Evolutionary conservation across 192 early-diverging fungal species (phyloP).

Genomic region (Backusella australiensis): DNA sequence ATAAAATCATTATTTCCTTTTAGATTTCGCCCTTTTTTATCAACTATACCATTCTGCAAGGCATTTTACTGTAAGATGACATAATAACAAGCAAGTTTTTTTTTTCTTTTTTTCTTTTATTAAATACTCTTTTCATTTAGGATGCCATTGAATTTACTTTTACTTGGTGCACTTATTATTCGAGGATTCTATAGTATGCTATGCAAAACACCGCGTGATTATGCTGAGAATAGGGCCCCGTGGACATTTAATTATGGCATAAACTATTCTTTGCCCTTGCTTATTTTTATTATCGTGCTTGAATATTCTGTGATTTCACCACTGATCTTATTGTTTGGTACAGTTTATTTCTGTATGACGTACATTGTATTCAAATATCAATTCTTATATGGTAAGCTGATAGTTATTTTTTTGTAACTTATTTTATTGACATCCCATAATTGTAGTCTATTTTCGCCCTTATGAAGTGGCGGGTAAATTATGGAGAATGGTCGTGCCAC

Average conservation of each 20-base stretch:
- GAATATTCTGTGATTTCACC: slow-evolving; percentile 76
- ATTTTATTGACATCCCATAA: neutral
- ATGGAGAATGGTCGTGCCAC: slow-evolving; percentile 70
- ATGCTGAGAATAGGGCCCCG: slow-evolving; percentile 67
- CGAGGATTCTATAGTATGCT: slow-evolving; percentile 50
- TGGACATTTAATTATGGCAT: slow-evolving; percentile 64
- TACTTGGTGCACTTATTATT: slow-evolving; percentile 56
- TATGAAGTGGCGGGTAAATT: slow-evolving; percentile 64
- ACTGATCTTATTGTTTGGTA: slow-evolving; percentile 65
- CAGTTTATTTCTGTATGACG: slow-evolving; percentile 61
- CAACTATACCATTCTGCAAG: slow-evolving; percentile 70
- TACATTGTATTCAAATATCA: slow-evolving; percentile 74
- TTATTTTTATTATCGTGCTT: slow-evolving; percentile 70
- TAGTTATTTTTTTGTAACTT: neutral
- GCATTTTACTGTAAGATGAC: slow-evolving; percentile 47
- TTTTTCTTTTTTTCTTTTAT: neutral
- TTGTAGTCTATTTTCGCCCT: slow-evolving; percentile 62
- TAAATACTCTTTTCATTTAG: neutral
- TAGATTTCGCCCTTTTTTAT: slow-evolving; percentile 75
- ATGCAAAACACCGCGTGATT: slow-evolving; percentile 73
- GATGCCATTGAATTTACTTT: slow-evolving; percentile 63
- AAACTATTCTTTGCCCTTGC: slow-evolving; percentile 59
- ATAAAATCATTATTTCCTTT: neutral
- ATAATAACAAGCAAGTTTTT: neutral
- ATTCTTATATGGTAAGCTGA: slow-evolving; percentile 55